Percentiles rank a stretch among this genome's conserved stretches.
Evolutionary conservation across 441 rosid species (phyloP).

Genomic region (Erysimum cheiri): DNA sequence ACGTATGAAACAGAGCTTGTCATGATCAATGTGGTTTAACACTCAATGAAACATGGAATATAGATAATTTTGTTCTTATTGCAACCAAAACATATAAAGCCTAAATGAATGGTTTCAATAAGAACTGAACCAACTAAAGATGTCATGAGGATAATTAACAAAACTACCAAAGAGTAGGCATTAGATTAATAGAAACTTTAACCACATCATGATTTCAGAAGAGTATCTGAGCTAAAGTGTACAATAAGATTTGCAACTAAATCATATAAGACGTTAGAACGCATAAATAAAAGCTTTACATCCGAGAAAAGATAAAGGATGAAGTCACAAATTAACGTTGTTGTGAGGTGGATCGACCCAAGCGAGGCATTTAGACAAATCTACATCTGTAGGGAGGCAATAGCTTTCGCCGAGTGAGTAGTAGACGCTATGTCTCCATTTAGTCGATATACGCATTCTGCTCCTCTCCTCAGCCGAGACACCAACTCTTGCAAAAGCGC

Average conservation of each 20-base stretch:
- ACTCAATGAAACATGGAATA: neutral
- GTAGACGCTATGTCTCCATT: neutral
- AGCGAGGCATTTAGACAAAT: neutral
- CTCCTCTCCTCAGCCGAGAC: neutral
- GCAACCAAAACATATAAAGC: too few species aligned
- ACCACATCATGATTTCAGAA: neutral
- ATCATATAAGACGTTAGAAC: neutral
- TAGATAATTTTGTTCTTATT: too few species aligned
- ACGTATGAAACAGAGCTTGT: neutral
- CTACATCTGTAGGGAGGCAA: neutral
- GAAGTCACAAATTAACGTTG: neutral
- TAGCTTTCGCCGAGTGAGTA: neutral
- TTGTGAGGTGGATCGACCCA: slow-evolving; percentile 27
- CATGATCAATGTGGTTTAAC: neutral
- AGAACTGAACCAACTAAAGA: too few species aligned
- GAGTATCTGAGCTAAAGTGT: neutral
- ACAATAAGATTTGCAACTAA: neutral
- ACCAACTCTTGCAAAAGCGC: neutral
- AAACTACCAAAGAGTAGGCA: neutral
- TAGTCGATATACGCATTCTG: neutral
- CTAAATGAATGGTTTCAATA: too few species aligned
- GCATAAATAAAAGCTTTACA: neutral
- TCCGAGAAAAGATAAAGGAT: neutral
- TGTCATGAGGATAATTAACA: too few species aligned
- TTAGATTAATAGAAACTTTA: neutral